Base-by-base conservation (phyloP, 1,139 yeast genomes). In the Eremothecium sinecaudum region DNA sequence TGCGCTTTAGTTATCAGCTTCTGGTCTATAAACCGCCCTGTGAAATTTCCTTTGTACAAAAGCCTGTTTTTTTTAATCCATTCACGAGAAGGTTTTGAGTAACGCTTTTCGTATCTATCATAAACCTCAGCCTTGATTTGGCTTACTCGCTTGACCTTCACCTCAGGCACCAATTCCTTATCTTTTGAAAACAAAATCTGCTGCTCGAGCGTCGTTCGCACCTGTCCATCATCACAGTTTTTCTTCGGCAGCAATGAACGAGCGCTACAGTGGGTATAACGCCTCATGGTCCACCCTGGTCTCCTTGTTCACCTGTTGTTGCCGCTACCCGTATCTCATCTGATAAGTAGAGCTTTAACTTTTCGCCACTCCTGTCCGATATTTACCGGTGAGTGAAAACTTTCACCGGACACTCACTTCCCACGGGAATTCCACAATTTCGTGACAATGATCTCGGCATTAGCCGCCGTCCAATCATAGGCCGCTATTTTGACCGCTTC, bases 131-230 rank as follows among this genome's bases (percentile, higher is more conserved):
- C 20, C 16, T 35, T 40, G 20, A 53, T 48, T 14, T 44, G 44
- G 14, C 40, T 13, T 17, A 51, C 29, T 31, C 42, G 36, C 31
- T 50, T 51, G 4, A 55, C 43, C 23, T 45, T 48, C 6, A 46
- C 38, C 6, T 43, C 50, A 6, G 56, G 55, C 32, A 51, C 56
- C 11, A 55, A 26, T 4, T 42, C 54, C 18, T 43, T 46, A 2
- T 55, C 53, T 14, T 44, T 41, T 23, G 45, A 36, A 27, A 40
- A 33, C 28, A 43, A 35, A n/a, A n/a, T 5, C 25, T 24, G 26
- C 26, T 24, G 12, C 12, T 8, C 12, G 26, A 8, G 7, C 13
- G 7, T 7, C 28, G 17, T 24, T 5, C 23, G 24, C 16, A 12
- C 5, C 28, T n/a, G 13, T 11, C 24, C 24, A 5, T 13, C 28